phyloP scores from a whole-genome alignment of 768 basidiomycete genomes.

The Ramaria sp. region DNA sequence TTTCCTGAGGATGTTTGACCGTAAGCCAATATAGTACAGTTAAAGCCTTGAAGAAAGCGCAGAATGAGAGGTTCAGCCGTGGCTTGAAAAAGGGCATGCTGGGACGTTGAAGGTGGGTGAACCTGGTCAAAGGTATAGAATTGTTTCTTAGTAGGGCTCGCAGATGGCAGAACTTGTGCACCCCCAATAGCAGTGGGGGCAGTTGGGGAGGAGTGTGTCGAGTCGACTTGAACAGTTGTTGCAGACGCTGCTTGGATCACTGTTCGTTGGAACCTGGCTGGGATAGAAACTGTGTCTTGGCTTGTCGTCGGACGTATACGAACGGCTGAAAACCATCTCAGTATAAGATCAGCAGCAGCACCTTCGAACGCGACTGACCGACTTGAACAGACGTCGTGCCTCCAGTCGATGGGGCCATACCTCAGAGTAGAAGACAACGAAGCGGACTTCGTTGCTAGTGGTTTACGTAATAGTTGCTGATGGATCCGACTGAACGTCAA shows the following conservation, averaged over 20 bases:
- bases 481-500: no score
- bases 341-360: background rate
- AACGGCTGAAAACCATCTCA: conserved; percentile 41
- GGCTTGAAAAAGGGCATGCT: conserved; percentile 74
- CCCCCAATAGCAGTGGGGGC: conserved; percentile 39
- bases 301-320: conserved; percentile 82
- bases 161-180: conserved; percentile 29
- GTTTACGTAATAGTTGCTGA: background rate
- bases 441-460: background rate
- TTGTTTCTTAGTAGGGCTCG: conserved; percentile 59
- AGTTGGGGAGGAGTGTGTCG: conserved; percentile 40
- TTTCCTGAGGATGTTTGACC: conserved; percentile 97
- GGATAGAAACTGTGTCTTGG: conserved; percentile 79
- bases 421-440: background rate
- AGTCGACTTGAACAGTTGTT: conserved; percentile 78
- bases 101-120: conserved; percentile 73
- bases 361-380: conserved; percentile 45
- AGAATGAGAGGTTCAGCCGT: conserved; percentile 80
- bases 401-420: conserved; percentile 10
- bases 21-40: conserved; percentile 96
- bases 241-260: conserved; percentile 70
- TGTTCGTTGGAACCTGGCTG: conserved; percentile 86
- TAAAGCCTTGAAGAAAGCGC: conserved; percentile 88
- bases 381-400: conserved; percentile 84
- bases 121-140: conserved; percentile 92